These are phyloP conservation scores for Phtheirospermum japonicum DNA, from an alignment of 257 asterid genomes.

Conservation along the genomic window DNA sequence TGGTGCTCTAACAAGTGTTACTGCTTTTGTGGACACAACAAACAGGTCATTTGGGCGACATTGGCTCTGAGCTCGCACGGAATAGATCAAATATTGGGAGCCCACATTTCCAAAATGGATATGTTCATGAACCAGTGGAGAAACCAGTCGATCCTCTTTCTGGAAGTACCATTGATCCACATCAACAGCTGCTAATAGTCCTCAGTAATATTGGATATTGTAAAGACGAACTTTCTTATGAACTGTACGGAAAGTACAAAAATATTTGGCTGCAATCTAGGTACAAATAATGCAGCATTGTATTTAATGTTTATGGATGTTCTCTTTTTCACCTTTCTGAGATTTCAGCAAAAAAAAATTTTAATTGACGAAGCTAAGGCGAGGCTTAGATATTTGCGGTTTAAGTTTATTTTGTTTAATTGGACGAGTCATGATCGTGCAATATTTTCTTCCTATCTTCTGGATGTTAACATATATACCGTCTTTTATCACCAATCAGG, in stretches of 20 bases:
- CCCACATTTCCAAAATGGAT: constrained; percentile 60
- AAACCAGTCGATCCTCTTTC: constrained; percentile 64
- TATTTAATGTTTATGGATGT: constrained; percentile 3
- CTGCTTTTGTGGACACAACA: constrained; percentile 25
- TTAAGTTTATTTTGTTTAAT: constrained; percentile 9
- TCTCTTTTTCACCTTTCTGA: constrained; percentile 22
- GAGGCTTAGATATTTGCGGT: constrained; percentile 6
- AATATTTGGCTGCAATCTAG: constrained; percentile 72
- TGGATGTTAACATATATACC: constrained; percentile 22
- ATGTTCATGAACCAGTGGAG: constrained; percentile 49
- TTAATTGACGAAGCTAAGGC: constrained; percentile 11
- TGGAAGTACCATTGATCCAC: constrained; percentile 78
- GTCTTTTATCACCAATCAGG: constrained; percentile 45
- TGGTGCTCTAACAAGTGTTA: constrained; percentile 22
- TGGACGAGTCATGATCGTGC: constrained; percentile 20
- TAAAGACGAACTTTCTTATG: constrained; percentile 88
- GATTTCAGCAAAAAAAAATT: no score
- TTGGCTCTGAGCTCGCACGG: constrained; percentile 61
- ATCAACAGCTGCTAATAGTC: constrained; percentile 85
- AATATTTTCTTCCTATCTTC: constrained; percentile 23
- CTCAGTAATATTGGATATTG: constrained; percentile 95
- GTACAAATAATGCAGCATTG: constrained; percentile 36
- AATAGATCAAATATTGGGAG: constrained; percentile 50
- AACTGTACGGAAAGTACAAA: constrained; percentile 65
- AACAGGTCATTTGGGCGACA: constrained; percentile 77